Base-by-base conservation (phyloP, 169 alveolate genomes). In the Cryptosporidium sp. region DNA sequence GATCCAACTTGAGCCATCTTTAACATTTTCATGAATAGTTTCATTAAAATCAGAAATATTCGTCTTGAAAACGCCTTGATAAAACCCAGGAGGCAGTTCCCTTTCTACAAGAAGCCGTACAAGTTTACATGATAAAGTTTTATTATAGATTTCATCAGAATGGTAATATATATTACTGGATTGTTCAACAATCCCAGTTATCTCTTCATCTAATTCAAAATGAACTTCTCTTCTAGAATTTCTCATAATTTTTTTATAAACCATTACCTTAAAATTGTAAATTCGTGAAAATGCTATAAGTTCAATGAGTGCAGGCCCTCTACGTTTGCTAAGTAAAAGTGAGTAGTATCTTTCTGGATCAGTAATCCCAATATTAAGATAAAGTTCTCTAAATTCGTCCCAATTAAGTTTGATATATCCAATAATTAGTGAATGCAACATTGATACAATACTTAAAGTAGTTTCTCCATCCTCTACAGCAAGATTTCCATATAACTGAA, bases 311-410 rank as follows among this genome's bases (percentile, higher is more conserved):
- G 58, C 75, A 26, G 89, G 89, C 12, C 68, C 42, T 60, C 75
- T 31, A 12, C 56, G 45, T 31, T 65, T 51, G 60, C 58, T 80
- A 18, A 62, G 23, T 10, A 80, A 33, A 26, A 80, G 75, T 1
- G 80, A 62, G 39, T 62, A 80, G 29, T 80, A 65, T n/a, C 23
- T 42, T 65, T 80, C 89, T 26, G 89, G 89, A 80, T 80, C 75
- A 37, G 62, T 35, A 18, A 80, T 31, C 9, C 89, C 89, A n/a
- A 42, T 16, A 4, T 39, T 37, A 21, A 33, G 26, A 48, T 80
- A 80, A 23, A 80, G 42, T 14, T 8, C 21, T 7, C 21, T 62
- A 42, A 80, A 80, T 62, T 80, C 73, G 4, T 80, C 80, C 89
- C 89, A 80, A 37, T 42, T 26, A 10, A 60, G 68, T 31, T 29